Conservation (phyloP, 2,329 filamentous ascomycete genomes). For the Cladorrhinum sp. region DNA sequence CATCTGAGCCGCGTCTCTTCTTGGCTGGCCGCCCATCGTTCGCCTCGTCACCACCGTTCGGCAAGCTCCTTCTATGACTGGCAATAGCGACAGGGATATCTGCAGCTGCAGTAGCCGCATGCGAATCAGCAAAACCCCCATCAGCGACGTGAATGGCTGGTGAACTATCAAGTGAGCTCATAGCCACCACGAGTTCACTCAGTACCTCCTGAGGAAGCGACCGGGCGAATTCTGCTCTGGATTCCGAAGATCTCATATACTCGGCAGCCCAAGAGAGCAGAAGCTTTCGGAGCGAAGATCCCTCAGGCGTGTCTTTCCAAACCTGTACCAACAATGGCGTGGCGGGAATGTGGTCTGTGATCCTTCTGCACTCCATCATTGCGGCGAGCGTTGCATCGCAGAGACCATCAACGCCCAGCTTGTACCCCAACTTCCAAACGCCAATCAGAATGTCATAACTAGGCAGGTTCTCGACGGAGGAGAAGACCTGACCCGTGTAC, state of each 20-base stretch:
- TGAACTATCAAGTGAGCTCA: constrained; percentile 52
- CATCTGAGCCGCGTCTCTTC: constrained; percentile 43
- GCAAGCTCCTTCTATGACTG: constrained; percentile 34
- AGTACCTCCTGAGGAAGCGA: constrained; percentile 61
- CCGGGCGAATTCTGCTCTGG: constrained; percentile 56
- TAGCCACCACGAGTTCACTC: constrained; percentile 59
- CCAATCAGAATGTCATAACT: constrained; percentile 54
- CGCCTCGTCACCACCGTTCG: constrained; percentile 40
- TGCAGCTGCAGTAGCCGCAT: constrained; percentile 10
- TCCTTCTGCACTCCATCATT: constrained; percentile 54
- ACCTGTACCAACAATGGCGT: constrained; percentile 58
- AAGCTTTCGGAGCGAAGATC: constrained; percentile 56
- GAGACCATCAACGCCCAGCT: constrained; percentile 52
- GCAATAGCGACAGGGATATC: constrained; percentile 16
- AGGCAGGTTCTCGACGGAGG: constrained; percentile 41
- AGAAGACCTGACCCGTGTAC: constrained; percentile 49
- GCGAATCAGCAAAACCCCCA: constrained; percentile 26
- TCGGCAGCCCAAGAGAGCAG: constrained; percentile 62
- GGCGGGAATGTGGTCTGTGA: constrained; percentile 55
- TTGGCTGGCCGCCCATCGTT: constrained; percentile 37
- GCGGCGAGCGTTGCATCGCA: constrained; percentile 55
- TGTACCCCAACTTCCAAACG: constrained; percentile 55
- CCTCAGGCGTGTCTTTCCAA: constrained; percentile 60
- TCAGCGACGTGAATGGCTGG: constrained; percentile 29
- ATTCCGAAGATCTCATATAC: constrained; percentile 58